These are phyloP conservation scores for Arthrobotrys entomopaga DNA, from an alignment of 2,329 filamentous ascomycete species.

Conservation along the genomic window DNA sequence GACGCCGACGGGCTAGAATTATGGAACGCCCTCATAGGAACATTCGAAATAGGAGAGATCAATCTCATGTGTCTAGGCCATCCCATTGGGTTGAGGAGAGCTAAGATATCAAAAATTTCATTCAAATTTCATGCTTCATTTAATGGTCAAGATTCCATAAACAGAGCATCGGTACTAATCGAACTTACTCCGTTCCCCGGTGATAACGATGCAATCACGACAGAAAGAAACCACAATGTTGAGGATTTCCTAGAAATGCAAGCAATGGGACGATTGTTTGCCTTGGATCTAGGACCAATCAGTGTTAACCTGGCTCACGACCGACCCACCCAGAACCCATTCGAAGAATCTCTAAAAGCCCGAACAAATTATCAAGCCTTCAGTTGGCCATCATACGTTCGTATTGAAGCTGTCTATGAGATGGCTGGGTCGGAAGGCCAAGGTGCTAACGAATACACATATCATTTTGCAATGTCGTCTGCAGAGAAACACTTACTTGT, in stretches of 20 bases:
- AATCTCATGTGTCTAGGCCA: conserved; percentile 1
- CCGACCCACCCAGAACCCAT: neutral
- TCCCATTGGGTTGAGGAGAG: conserved; percentile 3
- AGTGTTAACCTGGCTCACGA: neutral
- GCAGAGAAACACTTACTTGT: conserved; percentile 13
- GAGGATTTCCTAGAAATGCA: neutral
- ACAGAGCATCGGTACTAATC: conserved; percentile 8
- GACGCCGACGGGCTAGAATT: neutral
- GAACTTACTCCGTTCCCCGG: neutral
- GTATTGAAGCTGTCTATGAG: neutral
- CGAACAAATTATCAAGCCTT: conserved; percentile 4
- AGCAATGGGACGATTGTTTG: neutral
- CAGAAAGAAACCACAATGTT: neutral
- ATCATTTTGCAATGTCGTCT: conserved; percentile 20
- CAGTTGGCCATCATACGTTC: conserved; percentile 11
- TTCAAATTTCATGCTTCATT: neutral
- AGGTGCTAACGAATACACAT: neutral
- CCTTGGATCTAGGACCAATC: neutral
- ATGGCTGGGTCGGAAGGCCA: neutral
- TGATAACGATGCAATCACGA: neutral
- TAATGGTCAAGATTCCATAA: neutral
- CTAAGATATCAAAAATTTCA: conserved; percentile 6
- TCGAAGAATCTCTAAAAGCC: neutral
- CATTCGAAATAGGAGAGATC: conserved; percentile 1
- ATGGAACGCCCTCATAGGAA: conserved; percentile 18